Evolutionary conservation across 495 filamentous ascomycete species (phyloP).

Genomic region (Neurospora cerealis): DNA sequence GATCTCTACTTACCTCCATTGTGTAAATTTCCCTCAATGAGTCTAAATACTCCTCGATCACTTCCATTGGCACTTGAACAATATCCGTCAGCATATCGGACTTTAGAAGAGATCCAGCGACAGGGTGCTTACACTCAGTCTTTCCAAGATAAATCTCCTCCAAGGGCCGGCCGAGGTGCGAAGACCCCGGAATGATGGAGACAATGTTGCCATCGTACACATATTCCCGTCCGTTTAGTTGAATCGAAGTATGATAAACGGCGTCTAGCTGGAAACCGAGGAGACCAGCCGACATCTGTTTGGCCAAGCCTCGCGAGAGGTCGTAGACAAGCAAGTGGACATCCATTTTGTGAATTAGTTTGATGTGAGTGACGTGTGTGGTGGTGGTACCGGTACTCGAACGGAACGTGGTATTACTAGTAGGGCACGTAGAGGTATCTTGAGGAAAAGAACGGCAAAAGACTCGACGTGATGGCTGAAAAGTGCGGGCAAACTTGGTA

Average conservation of each 20-base stretch:
- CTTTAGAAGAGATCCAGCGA: not conserved
- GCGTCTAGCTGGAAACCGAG: constrained; percentile 76
- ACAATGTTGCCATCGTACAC: constrained; percentile 62
- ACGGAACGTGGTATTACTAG: not conserved
- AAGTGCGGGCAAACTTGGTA: not conserved
- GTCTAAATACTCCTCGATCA: constrained; percentile 83
- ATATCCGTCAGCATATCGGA: not conserved
- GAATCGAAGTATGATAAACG: constrained; percentile 84
- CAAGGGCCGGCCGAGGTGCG: constrained; percentile 79
- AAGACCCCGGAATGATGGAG: constrained; percentile 64
- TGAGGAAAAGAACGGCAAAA: not conserved
- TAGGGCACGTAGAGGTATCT: not conserved
- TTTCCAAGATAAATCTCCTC: constrained; percentile 62
- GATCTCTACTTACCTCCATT: constrained; percentile 46
- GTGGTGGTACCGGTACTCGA: not conserved
- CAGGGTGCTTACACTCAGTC: constrained; percentile 40
- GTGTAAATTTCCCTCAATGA: constrained; percentile 76
- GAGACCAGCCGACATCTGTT: constrained; percentile 36
- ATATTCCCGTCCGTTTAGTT: constrained; percentile 56
- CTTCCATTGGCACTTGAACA: constrained; percentile 55
- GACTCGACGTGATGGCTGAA: not conserved
- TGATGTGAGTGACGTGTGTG: not conserved
- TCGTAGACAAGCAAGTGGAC: constrained; percentile 92
- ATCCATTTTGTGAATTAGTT: constrained; percentile 48
- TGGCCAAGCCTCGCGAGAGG: constrained; percentile 61